Conservation (phyloP, 2,329 filamentous ascomycete species). For the Calonectria naviculata region DNA sequence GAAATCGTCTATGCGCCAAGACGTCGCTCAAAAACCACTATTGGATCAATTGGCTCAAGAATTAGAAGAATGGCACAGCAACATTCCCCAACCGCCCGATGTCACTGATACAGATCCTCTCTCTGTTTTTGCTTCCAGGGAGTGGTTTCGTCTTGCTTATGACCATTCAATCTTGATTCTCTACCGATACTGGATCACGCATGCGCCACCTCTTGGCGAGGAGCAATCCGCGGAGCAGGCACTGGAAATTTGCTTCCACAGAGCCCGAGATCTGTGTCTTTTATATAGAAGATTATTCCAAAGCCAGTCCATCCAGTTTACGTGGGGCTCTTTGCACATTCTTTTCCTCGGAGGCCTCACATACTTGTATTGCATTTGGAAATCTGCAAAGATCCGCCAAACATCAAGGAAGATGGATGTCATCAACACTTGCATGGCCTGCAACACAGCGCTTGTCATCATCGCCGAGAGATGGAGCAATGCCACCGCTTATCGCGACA, state of each 20-base stretch:
- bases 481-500: slow-evolving; percentile 46
- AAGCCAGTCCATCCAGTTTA: slow-evolving; percentile 34
- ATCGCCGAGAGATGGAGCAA: slow-evolving; percentile 48
- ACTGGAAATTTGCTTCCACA: slow-evolving; percentile 22
- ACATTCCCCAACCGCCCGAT: slow-evolving; percentile 30
- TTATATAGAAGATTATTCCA: slow-evolving; percentile 49
- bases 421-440: slow-evolving; percentile 47
- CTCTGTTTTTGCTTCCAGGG: slow-evolving; percentile 48
- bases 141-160: slow-evolving; percentile 53
- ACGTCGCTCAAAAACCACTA: slow-evolving; percentile 24
- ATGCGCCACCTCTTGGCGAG: slow-evolving; percentile 20
- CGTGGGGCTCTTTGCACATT: slow-evolving; percentile 48
- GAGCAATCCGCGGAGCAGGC: slow-evolving; percentile 27
- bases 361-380: slow-evolving; percentile 47
- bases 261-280: slow-evolving; percentile 44
- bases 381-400: slow-evolving; percentile 24
- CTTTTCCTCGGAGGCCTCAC: slow-evolving; percentile 49
- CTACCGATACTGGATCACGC: slow-evolving; percentile 45
- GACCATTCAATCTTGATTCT: slow-evolving; percentile 52
- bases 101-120: slow-evolving; percentile 24
- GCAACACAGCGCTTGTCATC: slow-evolving; percentile 47
- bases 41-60: slow-evolving; percentile 35
- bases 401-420: slow-evolving; percentile 34
- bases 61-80: slow-evolving; percentile 40
- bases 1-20: slow-evolving; percentile 10